Percentiles rank a stretch among this genome's conserved stretches.
Evolutionary conservation across 768 basidiomycete species (phyloP).

Genomic region (Psilocybe subaeruginosa): DNA sequence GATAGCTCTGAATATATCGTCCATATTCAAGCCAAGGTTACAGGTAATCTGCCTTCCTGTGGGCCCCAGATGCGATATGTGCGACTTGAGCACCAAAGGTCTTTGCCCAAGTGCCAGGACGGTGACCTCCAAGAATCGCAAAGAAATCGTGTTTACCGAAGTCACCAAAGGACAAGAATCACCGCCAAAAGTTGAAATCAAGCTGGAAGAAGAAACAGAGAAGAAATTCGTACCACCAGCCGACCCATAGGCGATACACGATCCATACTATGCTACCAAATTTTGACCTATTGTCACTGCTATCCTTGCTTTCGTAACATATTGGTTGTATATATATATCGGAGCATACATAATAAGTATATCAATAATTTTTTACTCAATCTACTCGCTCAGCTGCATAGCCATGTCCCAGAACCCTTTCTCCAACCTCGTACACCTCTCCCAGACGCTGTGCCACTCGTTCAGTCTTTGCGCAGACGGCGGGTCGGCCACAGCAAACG

Average conservation of each 20-base stretch:
- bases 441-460: slow-evolving; percentile 77
- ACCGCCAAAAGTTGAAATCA: slow-evolving; percentile 35
- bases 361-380: not conserved
- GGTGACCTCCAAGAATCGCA: slow-evolving; percentile 27
- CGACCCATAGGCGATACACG: not conserved
- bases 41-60: slow-evolving; percentile 73
- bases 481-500: slow-evolving; percentile 58
- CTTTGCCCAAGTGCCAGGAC: slow-evolving; percentile 69
- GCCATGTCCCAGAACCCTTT: slow-evolving; percentile 85
- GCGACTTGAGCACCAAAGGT: slow-evolving; percentile 53
- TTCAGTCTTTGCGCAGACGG: slow-evolving; percentile 61
- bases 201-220: slow-evolving; percentile 30
- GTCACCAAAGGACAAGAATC: slow-evolving; percentile 16
- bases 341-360: not conserved
- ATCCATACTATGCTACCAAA: not conserved
- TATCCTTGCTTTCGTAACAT: not conserved
- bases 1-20: not conserved
- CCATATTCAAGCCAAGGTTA: not conserved
- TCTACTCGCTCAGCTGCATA: slow-evolving; percentile 29
- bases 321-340: slow-evolving; percentile 6
- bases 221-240: slow-evolving; percentile 5
- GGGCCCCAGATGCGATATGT: slow-evolving; percentile 65
- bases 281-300: not conserved
- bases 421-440: slow-evolving; percentile 76
- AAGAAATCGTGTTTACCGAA: slow-evolving; percentile 23